phyloP scores from a whole-genome alignment of 2,329 filamentous ascomycete genomes.

The Reticulascus tulasneorum region DNA sequence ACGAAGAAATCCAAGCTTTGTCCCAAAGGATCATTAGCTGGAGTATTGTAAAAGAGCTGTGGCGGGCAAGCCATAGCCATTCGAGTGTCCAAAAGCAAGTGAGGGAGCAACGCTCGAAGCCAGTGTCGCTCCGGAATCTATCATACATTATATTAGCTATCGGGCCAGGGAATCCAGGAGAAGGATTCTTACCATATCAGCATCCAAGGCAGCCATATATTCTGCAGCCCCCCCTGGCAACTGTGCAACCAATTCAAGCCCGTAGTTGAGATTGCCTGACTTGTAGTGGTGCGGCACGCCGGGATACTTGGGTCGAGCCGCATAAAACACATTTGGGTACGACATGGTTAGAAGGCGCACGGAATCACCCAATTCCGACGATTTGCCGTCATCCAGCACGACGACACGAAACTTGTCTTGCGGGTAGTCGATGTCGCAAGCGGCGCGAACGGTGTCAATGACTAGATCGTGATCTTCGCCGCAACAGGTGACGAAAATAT shows the following conservation, averaged over 20 bases:
- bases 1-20: conserved; percentile 58
- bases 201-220: conserved; percentile 61
- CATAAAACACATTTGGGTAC: conserved; percentile 49
- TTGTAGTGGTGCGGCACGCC: conserved; percentile 56
- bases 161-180: no score
- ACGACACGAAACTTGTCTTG: conserved; percentile 48
- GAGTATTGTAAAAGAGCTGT: conserved; percentile 61
- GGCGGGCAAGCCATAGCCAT: conserved; percentile 57
- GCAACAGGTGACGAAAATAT: conserved; percentile 55
- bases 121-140: conserved; percentile 57
- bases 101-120: conserved; percentile 56
- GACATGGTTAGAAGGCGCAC: conserved; percentile 31
- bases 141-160: no score
- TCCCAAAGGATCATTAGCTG: conserved; percentile 52
- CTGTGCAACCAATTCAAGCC: conserved; percentile 44
- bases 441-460: conserved; percentile 52
- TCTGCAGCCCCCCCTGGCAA: conserved; percentile 52
- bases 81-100: conserved; percentile 53
- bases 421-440: conserved; percentile 53
- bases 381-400: conserved; percentile 52
- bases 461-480: conserved; percentile 53
- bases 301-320: conserved; percentile 44
- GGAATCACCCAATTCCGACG: conserved; percentile 34
- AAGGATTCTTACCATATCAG: conserved; percentile 59
- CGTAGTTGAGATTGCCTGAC: conserved; percentile 61